Evolutionary conservation across 345 rosid species (phyloP), one percentile per base, ranked within the genome.

Genomic region (Punica granatum): DNA sequence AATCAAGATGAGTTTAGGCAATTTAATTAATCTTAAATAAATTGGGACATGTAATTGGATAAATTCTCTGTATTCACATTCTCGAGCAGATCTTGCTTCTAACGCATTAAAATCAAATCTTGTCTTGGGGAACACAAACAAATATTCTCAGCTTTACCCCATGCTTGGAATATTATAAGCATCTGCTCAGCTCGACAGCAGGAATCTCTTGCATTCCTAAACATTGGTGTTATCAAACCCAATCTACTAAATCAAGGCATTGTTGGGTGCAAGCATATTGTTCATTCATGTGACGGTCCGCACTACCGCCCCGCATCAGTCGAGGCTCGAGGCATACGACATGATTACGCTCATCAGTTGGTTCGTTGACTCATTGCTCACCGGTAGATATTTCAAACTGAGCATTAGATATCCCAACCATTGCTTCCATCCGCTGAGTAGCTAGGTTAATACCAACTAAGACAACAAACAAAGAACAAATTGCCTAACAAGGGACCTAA

Each of bases 71-170:
- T 53, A 7, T 53, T 1, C 59, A 53, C 59, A 53, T 53, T 53
- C 59, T 53, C 59, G 59, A 30, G 31, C 59, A 53, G 28, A 28
- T 23, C 56, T 23, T 14, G 10, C 13, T 23, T 53, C 19, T 23
- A n/a, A n/a, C 59, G 30, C 41, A 4, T 53, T 25, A 21, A 53
- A 23, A 9, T 21, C 23, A 23, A 53, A 53, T 30, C 34, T 56
- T 56, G 34, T 12, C 61, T 56, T 56, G 61, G 33, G 26, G 61
- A 56, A 28, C 61, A 26, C 32, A 56, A 56, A 56, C 61, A 56
- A 56, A 26, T 56, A 26, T 26, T 14, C 34, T 56, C 34, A 26
- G 8, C 34, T 26, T 37, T 11, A 37, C 11, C 6, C 61, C 58
- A 26, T 56, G 61, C 61, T 26, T 8, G 58, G 58, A 51, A 37